A percentile compares a stretch with the other conserved stretches of the same genome.
Conservation (phyloP, 331 rosid genomes). For the Prunus yedoensis region DNA sequence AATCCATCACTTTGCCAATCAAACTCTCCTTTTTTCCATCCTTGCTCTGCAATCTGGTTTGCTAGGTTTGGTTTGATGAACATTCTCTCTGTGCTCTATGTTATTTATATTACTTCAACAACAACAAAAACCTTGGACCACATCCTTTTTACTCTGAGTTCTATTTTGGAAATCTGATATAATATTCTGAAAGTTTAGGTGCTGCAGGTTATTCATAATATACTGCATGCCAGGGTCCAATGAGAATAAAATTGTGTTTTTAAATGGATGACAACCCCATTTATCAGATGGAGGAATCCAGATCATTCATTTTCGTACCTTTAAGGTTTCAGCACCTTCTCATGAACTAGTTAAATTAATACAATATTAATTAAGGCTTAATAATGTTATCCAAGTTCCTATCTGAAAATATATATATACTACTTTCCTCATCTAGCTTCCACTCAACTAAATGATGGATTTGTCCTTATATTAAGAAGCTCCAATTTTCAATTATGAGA, state of each 20-base stretch:
- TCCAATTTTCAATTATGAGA: too few species aligned
- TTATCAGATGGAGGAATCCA: constrained; percentile 15
- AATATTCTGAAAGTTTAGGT: background rate
- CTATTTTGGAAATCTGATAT: background rate
- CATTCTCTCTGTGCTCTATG: constrained; percentile 21
- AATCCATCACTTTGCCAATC: background rate
- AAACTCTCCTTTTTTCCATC: constrained; percentile 4
- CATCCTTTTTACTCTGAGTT: background rate
- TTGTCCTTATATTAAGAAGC: background rate
- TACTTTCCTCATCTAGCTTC: constrained; percentile 15
- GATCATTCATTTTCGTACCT: constrained; percentile 4
- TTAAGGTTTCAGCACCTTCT: background rate
- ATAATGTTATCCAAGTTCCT: constrained; percentile 24
- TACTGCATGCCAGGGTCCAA: too few species aligned
- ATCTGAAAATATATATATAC: background rate
- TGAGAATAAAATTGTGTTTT: background rate
- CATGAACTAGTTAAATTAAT: background rate
- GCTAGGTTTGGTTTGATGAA: background rate
- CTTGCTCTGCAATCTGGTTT: background rate
- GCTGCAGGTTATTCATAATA: background rate
- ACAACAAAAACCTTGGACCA: constrained; percentile 23
- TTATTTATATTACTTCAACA: background rate
- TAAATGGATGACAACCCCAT: background rate
- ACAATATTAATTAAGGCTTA: background rate
- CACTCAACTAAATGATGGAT: constrained; percentile 17